Percentiles rank a stretch among this genome's conserved stretches.
phyloP scores from a whole-genome alignment of 2,329 filamentous ascomycete genomes.

The Cladophialophora carrionii region DNA sequence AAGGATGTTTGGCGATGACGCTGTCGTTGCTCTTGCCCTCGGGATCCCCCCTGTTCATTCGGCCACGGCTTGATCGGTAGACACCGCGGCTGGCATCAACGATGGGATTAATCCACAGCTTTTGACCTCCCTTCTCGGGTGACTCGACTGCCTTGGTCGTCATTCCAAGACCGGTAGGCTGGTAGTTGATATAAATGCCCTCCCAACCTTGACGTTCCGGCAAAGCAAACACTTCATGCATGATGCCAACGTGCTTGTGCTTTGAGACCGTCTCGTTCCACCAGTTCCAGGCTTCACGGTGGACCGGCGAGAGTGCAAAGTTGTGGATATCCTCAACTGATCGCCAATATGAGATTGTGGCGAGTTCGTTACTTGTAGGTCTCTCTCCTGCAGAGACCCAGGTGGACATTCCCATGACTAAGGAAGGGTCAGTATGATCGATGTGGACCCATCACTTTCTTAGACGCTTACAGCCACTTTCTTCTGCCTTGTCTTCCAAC shows the following conservation, averaged over 20 bases:
- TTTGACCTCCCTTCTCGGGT: slow-evolving; percentile 16
- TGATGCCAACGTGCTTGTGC: slow-evolving; percentile 54
- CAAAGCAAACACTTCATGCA: slow-evolving; percentile 59
- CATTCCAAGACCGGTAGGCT: slow-evolving; percentile 27
- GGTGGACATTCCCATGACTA: slow-evolving; percentile 49
- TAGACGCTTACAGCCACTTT: slow-evolving; percentile 47
- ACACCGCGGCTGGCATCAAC: slow-evolving; percentile 22
- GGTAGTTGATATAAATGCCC: slow-evolving; percentile 54
- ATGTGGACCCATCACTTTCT: neutral
- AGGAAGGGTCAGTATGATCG: neutral
- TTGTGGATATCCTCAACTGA: slow-evolving; percentile 54
- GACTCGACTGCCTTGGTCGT: slow-evolving; percentile 11
- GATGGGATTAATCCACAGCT: slow-evolving; percentile 25
- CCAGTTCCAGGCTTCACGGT: slow-evolving; percentile 57
- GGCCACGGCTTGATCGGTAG: slow-evolving; percentile 14
- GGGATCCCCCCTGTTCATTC: slow-evolving; percentile 18
- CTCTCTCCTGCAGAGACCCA: slow-evolving; percentile 49
- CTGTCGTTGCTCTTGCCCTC: slow-evolving; percentile 21
- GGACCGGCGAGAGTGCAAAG: slow-evolving; percentile 57
- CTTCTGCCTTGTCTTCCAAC: slow-evolving; percentile 43
- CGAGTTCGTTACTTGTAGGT: slow-evolving; percentile 46
- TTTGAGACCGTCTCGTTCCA: slow-evolving; percentile 47
- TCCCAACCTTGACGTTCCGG: slow-evolving; percentile 53
- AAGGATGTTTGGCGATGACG: slow-evolving; percentile 13
- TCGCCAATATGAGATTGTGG: slow-evolving; percentile 58